Base-by-base conservation (phyloP, 495 filamentous ascomycete species). In the Filosporella fistucella region DNA sequence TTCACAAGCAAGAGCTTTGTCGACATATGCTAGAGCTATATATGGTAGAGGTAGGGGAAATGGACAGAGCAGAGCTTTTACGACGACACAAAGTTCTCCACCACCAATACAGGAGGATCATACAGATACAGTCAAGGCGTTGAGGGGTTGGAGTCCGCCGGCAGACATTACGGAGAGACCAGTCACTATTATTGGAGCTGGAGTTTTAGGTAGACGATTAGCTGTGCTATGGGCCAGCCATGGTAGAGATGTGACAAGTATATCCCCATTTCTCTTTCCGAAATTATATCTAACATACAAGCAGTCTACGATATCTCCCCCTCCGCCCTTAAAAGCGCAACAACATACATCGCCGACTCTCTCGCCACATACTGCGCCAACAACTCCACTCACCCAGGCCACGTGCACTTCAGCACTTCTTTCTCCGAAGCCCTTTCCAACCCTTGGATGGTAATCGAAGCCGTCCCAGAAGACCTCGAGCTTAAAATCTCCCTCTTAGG, bases 401-500 rank as follows among this genome's bases (percentile, higher is more conserved):
- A 57, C 18, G 64, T 68, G n/a, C 51, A 50, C 55, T 51, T 52
- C 10, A 62, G 61, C 0, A 57, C 54, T 14, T 52, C 59, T 32
- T 45, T 70, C 4, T 47, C 49, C 16, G 46, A 50, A 18, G 49
- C 42, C 18, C 48, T 38, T 16, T 35, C 51, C 10, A 45, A 51
- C 9, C 42, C 44, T 3, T 62, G 67, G 61, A 54, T 67, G 39
- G 25, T 62, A 36, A 42, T 64, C 44, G 60, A 56, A 18, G 32
- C 46, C 26, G 49, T 58, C 1, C 68, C 77, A 0, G 77, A 81
- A 61, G 71, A 69, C 41, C 45, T 78, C 4, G 51, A 62, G 7
- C 56, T 78, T 40, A 82, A 80, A 61, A 69, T 71, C 9, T 57
- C 59, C 14, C 67, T 69, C 2, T 66, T 83, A 13, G 72, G 61